These are phyloP conservation scores for Euphorbia lathyris DNA, from an alignment of 345 rosid species.

Conservation along the genomic window DNA sequence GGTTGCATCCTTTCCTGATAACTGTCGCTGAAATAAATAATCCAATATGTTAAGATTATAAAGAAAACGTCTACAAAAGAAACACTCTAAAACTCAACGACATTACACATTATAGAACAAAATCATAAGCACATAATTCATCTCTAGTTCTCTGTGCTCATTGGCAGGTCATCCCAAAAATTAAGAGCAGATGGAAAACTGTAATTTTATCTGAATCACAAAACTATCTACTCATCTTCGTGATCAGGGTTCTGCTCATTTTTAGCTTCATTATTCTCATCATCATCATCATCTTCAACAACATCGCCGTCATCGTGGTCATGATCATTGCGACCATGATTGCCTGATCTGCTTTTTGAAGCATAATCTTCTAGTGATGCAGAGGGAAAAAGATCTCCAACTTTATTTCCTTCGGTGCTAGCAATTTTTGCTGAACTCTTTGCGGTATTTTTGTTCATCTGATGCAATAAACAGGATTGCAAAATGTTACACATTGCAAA, in stretches of 20 bases:
- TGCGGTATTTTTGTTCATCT: constrained; percentile 65
- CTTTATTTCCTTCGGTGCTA: constrained; percentile 53
- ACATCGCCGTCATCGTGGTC: constrained; percentile 21
- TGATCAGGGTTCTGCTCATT: constrained; percentile 29
- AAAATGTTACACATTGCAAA: not conserved
- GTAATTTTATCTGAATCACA: not conserved
- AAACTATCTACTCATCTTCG: constrained; percentile 14
- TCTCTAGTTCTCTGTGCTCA: not conserved
- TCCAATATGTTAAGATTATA: not conserved
- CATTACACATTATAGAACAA: not conserved
- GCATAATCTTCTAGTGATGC: constrained; percentile 74
- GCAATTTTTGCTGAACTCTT: constrained; percentile 37
- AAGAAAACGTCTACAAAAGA: too few relatives aligned
- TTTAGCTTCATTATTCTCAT: not conserved
- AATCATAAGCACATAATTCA: not conserved
- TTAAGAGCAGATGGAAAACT: not conserved
- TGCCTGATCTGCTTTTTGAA: constrained; percentile 23
- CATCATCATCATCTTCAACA: not conserved
- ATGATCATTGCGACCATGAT: constrained; percentile 9
- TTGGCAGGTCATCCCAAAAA: not conserved
- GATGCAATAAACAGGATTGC: constrained; percentile 22
- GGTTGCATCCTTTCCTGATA: not conserved
- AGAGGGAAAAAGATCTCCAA: constrained; percentile 71
- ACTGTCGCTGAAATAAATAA: not conserved
- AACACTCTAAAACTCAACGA: not conserved